Evolutionary conservation across 2,329 filamentous ascomycete genomes (phyloP).

Genomic region (Pestalotiopsis sp.): DNA sequence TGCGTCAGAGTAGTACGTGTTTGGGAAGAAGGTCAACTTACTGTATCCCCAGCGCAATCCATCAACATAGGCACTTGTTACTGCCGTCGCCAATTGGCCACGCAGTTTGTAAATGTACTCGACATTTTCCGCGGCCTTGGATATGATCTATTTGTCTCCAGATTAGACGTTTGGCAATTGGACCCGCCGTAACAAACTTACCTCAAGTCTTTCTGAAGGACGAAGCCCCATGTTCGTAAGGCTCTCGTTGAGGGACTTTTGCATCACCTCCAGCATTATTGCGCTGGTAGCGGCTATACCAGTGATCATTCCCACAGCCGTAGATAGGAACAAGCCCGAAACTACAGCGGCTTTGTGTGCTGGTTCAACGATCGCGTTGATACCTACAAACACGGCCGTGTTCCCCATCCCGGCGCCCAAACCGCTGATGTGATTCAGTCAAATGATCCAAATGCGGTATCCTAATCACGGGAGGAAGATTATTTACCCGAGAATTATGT

Average conservation of each 20-base stretch:
- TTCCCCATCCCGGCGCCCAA: slow-evolving; percentile 45
- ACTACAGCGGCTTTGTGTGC: slow-evolving; percentile 42
- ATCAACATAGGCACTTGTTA: slow-evolving; percentile 9
- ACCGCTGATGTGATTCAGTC: slow-evolving; percentile 31
- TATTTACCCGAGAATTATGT: slow-evolving; percentile 38
- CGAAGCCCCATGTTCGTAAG: slow-evolving; percentile 7
- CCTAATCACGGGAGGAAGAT: background rate
- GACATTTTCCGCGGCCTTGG: slow-evolving; percentile 8
- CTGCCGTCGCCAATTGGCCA: background rate
- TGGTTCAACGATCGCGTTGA: slow-evolving; percentile 42
- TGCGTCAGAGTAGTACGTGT: background rate
- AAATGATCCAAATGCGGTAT: background rate
- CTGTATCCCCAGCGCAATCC: slow-evolving; percentile 10
- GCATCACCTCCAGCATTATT: slow-evolving; percentile 30
- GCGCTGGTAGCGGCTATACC: slow-evolving; percentile 42
- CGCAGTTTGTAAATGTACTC: slow-evolving; percentile 6
- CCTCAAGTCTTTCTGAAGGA: background rate
- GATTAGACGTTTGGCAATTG: background rate
- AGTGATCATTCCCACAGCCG: slow-evolving; percentile 39
- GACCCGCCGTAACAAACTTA: background rate
- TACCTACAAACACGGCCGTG: slow-evolving; percentile 43
- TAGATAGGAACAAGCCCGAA: slow-evolving; percentile 42
- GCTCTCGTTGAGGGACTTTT: background rate
- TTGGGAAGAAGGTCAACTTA: background rate
- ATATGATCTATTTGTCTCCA: background rate